Percentiles rank a stretch among this genome's conserved stretches.
Conservation (phyloP, 2,329 filamentous ascomycete genomes). For the Mycogone perniciosa region DNA sequence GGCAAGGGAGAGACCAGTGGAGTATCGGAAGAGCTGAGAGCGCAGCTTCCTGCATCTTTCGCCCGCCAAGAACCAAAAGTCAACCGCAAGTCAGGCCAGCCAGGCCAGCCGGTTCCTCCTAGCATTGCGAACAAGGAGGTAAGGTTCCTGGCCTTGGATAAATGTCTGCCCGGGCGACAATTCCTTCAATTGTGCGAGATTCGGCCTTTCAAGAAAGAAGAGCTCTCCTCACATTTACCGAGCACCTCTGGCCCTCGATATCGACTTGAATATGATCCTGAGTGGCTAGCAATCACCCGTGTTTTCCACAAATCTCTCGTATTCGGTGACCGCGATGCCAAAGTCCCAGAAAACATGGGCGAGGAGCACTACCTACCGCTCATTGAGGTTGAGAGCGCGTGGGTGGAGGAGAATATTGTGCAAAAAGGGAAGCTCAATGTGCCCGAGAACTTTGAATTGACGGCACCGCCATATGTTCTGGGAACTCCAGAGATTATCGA, state of each 20-base stretch:
- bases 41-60: conserved; percentile 73
- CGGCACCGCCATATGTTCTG: conserved; percentile 64
- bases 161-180: conserved; percentile 72
- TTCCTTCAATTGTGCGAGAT: conserved; percentile 77
- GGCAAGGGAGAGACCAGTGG: conserved; percentile 18
- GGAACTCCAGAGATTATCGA: conserved; percentile 49
- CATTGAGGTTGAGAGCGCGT: conserved; percentile 65
- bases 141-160: conserved; percentile 84
- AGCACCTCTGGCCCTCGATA: conserved; percentile 36
- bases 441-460: conserved; percentile 70
- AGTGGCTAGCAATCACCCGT: conserved; percentile 92
- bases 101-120: conserved; percentile 58
- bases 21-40: conserved; percentile 60
- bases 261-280: conserved; percentile 73
- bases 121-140: conserved; percentile 74
- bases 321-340: conserved; percentile 53
- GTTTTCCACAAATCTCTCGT: conserved; percentile 63
- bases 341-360: conserved; percentile 54
- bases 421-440: conserved; percentile 55
- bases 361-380: conserved; percentile 60
- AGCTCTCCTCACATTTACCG: conserved; percentile 17
- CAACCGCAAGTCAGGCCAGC: conserved; percentile 46
- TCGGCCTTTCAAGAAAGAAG: conserved; percentile 36
- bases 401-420: conserved; percentile 75
- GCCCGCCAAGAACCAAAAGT: conserved; percentile 33